phyloP scores from a whole-genome alignment of 2,329 filamentous ascomycete genomes.

The Dothiorella sarmentorum region DNA sequence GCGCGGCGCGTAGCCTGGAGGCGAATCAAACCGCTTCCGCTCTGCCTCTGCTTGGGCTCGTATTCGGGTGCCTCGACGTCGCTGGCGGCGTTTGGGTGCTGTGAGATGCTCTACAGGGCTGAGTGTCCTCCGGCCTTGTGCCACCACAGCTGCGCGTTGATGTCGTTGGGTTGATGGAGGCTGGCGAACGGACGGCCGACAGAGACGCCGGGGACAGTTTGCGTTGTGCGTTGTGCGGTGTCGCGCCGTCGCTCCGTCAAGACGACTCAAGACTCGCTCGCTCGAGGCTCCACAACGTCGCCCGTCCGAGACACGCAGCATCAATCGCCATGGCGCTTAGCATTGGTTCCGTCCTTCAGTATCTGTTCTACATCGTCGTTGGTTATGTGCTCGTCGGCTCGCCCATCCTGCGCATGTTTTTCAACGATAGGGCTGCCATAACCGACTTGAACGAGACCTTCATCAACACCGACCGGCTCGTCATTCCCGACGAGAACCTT shows the following conservation, averaged over 20 bases:
- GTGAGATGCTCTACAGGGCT: neutral
- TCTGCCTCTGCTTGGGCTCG: neutral
- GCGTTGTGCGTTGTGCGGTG: neutral
- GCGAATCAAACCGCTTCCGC: neutral
- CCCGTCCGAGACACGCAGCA: neutral
- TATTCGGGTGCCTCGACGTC: neutral
- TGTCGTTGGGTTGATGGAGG: neutral
- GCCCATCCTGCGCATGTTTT: constrained; percentile 28
- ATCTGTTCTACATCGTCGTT: constrained; percentile 28
- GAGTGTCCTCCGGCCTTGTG: neutral
- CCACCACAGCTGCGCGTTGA: neutral
- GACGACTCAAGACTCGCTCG: no score
- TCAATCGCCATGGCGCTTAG: constrained; percentile 9
- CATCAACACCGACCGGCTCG: constrained; percentile 36
- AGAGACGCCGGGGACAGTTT: neutral
- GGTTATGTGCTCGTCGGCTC: constrained; percentile 37
- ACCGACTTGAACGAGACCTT: constrained; percentile 13
- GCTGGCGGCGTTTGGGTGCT: neutral
- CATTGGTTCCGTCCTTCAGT: constrained; percentile 30
- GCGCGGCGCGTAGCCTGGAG: neutral
- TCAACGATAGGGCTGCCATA: neutral
- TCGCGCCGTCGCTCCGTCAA: neutral
- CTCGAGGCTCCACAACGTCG: neutral
- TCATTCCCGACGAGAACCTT: constrained; percentile 39
- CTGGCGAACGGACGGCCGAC: neutral